Base-by-base conservation (phyloP, 1,139 yeast species). In the Entelexis sorbosivorans region DNA sequence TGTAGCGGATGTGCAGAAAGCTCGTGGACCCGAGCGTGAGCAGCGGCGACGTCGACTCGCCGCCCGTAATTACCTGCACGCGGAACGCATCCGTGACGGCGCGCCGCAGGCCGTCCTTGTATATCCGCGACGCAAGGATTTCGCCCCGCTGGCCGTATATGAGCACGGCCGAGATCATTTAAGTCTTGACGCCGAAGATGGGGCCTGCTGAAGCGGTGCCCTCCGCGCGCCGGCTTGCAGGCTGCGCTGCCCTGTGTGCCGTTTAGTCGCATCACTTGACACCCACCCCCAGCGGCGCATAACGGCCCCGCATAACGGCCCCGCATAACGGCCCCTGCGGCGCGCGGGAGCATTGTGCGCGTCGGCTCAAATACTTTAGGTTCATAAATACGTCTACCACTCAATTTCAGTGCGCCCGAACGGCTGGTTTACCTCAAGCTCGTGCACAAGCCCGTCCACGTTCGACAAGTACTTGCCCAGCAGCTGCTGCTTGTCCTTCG, bases 11-110 rank as follows among this genome's bases (percentile, higher is more conserved):
- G 63, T 88, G 89, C 45, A 88, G 74, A 64, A 89, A 91, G 0
- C 96, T 83, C 0, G 97, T 91, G 0, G 95, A 85, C 2, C 98
- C 98, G 40, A 91, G 69, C 0, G 97, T 91, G 51, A 89, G 69
- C 7, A 91, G 81, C 0, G 98, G 98, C 2, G 94, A 82, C 57
- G 84, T 73, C 73, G 69, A 60, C 51, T 77, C 80, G 9, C 74
- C 66, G 56, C 76, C 77, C 50, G 86, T 74, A 47, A 89, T 85
- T 38, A 88, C 95, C 63, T 91, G 96, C 56, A 89, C 82, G 34
- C 96, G 76, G 64, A 91, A 91, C 43, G 88, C 87, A 60, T 89
- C 97, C n/a, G 93, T 75, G 38, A 89, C 79, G 51, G 82, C 82
- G 64, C 81, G 63, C 51, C 80, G 72, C 50, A 85, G 74, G 0